Evolutionary conservation across 805 yeast genomes (phyloP), one percentile per base, ranked within the genome.

Genomic region (Candida krabiensis): DNA sequence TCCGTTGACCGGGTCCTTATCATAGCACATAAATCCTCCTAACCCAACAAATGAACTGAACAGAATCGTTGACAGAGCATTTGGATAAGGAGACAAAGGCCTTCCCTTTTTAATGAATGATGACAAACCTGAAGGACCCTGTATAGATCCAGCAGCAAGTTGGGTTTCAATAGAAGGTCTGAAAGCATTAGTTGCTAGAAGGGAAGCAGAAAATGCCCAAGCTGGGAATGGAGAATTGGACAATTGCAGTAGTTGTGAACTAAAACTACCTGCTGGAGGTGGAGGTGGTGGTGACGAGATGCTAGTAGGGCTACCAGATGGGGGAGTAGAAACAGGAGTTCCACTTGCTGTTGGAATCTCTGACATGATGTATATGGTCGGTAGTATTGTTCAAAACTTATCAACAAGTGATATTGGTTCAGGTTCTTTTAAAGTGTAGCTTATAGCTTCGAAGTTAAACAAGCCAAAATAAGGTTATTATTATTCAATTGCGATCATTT

Each of bases 1-100:
- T 3, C 95, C 96, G 61, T 85, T 80, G 31, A 74, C 72, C 15
- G 78, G 62, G 53, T 88, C 96, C 12, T 86, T 82, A 55, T 89
- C 96, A 46, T 70, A 70, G 28, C 83, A 74, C 68, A 89, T 83
- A 67, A 77, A 83, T 3, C 86, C 80, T 18, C 91, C 91, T 14
- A 83, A 58, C 1, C 79, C 79, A 40, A 75, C 64, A 26, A 85
- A 79, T 1, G 73, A 63, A 4, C 87, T 84, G 56, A 85, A 85
- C 9, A 80, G 52, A 18, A 73, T 53, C 25, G 56, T 53, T 16
- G 53, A 46, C 6, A 44, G 4, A 11, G 51, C 53, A 12, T 49
- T 40, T 13, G 66, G 66, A 34, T 58, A 59, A 3, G 64, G 49
- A 3, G 53, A 43, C 4, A 47, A 18, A 13, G 48, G 45, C 23